Evolutionary conservation across 495 filamentous ascomycete species (phyloP), one percentile per base, ranked within the genome.

Genomic region (Hypoxylon intermedium): DNA sequence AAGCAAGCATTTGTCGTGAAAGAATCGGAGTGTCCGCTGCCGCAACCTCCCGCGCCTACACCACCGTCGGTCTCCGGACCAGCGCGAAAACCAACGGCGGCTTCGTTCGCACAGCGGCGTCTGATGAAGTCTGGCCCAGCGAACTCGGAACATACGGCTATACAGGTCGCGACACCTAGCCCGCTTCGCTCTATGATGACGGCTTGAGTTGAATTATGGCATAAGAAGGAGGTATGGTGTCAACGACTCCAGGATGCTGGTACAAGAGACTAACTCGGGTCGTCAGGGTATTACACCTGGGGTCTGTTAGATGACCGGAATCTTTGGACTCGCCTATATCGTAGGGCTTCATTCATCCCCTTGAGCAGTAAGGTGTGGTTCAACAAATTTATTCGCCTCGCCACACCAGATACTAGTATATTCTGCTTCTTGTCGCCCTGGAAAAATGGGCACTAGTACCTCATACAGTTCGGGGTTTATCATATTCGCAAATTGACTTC

Each of bases 141-240:
- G 54, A 70, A 69, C 59, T 73, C 77, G 45, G 64, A 70, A 60
- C 72, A 72, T 41, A 67, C 59, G 47, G 66, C 58, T 43, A 68
- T 71, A 67, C 68, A 74, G 66, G 77, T 79, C 66, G 68, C 75
- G 57, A 78, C 76, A 68, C 82, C 82, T 41, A 83, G 80, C 71
- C 82, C 82, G 75, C 81, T 85, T 73, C 80, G 81, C 74, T 79
- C 79, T 75, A 75, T 82, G 72, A 82, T 79, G 80, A 81, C 73
- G 77, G 75, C 77, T 83, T 83, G 77, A 82, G 75, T 80, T 75
- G 49, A 63, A 40, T 43, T 43, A 58, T 53, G 53, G 62, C 51
- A 63, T 53, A 44, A 43, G 64, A 68, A 56, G 55, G 59, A 69
- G 61, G 64, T 65, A 47, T 36, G 63, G 65, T 26, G 9, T 30